Conservation (phyloP, 306 rosid genomes). For the Carpinus viminea region DNA sequence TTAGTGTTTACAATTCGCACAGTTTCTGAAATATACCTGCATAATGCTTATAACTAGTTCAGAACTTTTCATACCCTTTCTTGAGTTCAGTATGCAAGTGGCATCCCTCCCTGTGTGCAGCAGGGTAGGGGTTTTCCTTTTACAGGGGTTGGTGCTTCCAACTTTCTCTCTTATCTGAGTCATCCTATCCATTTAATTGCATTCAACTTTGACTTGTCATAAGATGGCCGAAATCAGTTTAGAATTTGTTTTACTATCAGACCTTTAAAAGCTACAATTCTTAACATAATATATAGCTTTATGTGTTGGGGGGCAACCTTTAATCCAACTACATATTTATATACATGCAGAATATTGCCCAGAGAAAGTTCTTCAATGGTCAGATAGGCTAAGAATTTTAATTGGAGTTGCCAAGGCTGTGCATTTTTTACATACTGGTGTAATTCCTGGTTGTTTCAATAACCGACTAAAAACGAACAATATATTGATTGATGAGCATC, state of each 20-base stretch:
- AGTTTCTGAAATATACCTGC: not conserved
- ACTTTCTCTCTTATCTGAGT: not conserved
- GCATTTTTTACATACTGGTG: slow-evolving; percentile 79
- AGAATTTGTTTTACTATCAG: not conserved
- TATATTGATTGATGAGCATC: slow-evolving; percentile 76
- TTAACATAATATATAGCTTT: slow-evolving; percentile 9
- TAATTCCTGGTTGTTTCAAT: slow-evolving; percentile 70
- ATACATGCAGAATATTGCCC: slow-evolving; percentile 49
- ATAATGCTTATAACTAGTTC: not conserved
- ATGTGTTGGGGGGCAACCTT: slow-evolving; percentile 13
- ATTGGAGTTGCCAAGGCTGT: slow-evolving; percentile 92
- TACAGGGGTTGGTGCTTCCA: not conserved
- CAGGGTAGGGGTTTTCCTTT: not conserved
- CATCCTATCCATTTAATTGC: not conserved
- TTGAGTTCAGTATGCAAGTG: not conserved
- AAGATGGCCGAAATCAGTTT: not conserved
- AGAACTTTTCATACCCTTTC: not conserved
- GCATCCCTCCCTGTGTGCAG: not conserved
- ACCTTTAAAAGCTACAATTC: not conserved
- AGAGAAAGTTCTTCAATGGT: slow-evolving; percentile 74
- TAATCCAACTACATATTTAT: slow-evolving; percentile 18
- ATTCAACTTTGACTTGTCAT: not conserved
- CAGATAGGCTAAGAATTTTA: slow-evolving; percentile 74
- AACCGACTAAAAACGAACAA: slow-evolving; percentile 68
- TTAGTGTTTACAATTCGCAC: not conserved